Evolutionary conservation across 2,329 filamentous ascomycete species (phyloP).

Genomic region (Cladosporium sp.): DNA sequence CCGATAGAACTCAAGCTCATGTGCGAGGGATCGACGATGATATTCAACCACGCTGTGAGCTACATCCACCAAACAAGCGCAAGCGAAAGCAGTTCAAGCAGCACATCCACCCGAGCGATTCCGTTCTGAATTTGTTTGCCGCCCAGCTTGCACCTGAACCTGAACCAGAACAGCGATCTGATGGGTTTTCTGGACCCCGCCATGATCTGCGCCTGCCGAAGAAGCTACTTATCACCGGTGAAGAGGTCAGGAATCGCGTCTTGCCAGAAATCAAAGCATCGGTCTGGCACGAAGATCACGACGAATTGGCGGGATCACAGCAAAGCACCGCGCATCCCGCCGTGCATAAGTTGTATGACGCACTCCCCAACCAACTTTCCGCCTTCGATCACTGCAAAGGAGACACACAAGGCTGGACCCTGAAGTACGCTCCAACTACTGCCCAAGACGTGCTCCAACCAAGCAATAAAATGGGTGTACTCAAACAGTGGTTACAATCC

Average conservation of each 20-base stretch:
- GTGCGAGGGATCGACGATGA: conserved; percentile 45
- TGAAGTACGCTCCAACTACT: conserved; percentile 74
- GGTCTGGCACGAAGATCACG: conserved; percentile 1
- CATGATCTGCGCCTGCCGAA: conserved; percentile 24
- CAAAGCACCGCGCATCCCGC: conserved; percentile 48
- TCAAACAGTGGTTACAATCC: conserved; percentile 76
- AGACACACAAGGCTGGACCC: conserved; percentile 68
- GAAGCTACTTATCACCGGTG: conserved; percentile 29
- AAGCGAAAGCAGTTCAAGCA: conserved; percentile 32
- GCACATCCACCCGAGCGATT: conserved; percentile 23
- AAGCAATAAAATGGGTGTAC: conserved; percentile 62
- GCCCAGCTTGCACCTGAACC: conserved; percentile 19
- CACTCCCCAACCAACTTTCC: conserved; percentile 59
- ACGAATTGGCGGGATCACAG: conserved; percentile 15
- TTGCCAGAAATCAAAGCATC: conserved; percentile 24
- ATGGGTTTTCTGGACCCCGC: conserved; percentile 32
- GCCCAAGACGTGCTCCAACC: conserved; percentile 71
- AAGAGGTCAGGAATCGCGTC: conserved; percentile 36
- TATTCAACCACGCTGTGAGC: no score
- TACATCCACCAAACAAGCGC: conserved; percentile 20
- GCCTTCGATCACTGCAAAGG: conserved; percentile 76
- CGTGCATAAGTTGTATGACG: conserved; percentile 54
- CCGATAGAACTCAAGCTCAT: conserved; percentile 59
- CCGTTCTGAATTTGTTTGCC: conserved; percentile 20
- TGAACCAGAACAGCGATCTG: conserved; percentile 19